Base-by-base conservation (phyloP, 2,329 filamentous ascomycete species). In the Alternaria solani region DNA sequence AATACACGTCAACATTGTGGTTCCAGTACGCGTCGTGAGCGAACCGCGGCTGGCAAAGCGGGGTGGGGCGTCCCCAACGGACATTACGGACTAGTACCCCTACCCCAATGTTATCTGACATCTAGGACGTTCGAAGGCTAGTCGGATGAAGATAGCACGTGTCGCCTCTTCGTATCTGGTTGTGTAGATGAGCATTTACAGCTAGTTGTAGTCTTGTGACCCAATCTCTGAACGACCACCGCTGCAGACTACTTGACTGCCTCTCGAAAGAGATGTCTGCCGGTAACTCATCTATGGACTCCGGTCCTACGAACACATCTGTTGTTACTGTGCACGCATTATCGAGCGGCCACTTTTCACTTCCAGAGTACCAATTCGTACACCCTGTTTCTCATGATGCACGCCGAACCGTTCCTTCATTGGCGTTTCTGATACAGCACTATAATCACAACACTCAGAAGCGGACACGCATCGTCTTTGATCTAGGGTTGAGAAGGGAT, bases 401-500 rank as follows among this genome's bases (percentile, higher is more conserved):
- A 4, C 77, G 79, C 41, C 80, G 79, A 25, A 84, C 81, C 1
- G 85, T 87, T 0, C 85, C 85, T 0, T 87, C 84, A 0, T 75
- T 88, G 6, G 80, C 81, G 0, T 87, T 87, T 62, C 77, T 87
- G 3, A 80, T 87, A 41, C 81, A 80, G n/a, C 85, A 87, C 65
- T 74, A 75, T 2, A 75, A 80, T 5, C 70, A 69, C 20, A 68
- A 71, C 18, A 75, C 75, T 5, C 74, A 75, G 5, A 76, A 75
- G 26, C 63, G 67, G 1, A 76, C 74, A 63, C 77, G 69, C 54
- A 78, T 87, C 6, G 73, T 87, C 38, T 87, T 87, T 67, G 85
- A 88, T 60, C 76, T 88, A 0, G 85, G 85, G 1, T 68, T 87
- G 30, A 81, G 84, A 53, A 77, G 80, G 51, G 78, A 84, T 34